Evolutionary conservation across 202 grass and related monocot species (phyloP), one percentile per base, ranked within the genome.

Genomic region (Zizania palustris): DNA sequence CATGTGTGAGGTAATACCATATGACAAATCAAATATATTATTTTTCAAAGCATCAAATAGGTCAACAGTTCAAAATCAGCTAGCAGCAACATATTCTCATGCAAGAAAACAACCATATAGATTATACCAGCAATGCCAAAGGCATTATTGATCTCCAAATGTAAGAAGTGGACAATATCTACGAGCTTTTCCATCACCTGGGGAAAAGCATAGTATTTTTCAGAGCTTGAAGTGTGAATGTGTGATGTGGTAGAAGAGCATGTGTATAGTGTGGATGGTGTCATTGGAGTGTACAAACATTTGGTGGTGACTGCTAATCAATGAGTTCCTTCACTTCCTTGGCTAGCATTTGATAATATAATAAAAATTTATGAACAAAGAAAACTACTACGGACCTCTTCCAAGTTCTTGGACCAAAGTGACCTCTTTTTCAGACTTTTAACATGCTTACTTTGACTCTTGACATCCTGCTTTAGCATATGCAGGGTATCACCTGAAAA

Each of bases 361-460:
- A 80, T 59, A 77, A 15, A 73, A 77, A 15, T 68, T 79, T 79
- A 51, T 36, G 64, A 33, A 20, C 82, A 87, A 65, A 28, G 28
- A 33, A 28, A 76, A 57, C 45, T 55, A 69, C 42, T 77, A 78
- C 77, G 35, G 46, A 98, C 96, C 92, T 99, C 92, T 79, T 99
- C 96, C 81, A 99, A 80, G 79, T 84, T 91, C 75, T 93, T 96
- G 75, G 83, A 94, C 96, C 96, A 99, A 77, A 99, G 85, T 72
- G 96, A 96, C 45, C 69, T 96, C 67, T 87, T 99, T 82, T 99
- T 79, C 71, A 99, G 79, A 83, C 60, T 80, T 76, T 95, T 93
- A 72, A 99, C 96, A 63, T 89, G 89, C 83, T 99, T 93, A 60
- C 37, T 90, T 90, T 96, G 96, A 63, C 65, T 85, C 72, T 93